Evolutionary conservation across 768 basidiomycete species (phyloP), one percentile per base, ranked within the genome.

Genomic region (Suillus occidentalis): DNA sequence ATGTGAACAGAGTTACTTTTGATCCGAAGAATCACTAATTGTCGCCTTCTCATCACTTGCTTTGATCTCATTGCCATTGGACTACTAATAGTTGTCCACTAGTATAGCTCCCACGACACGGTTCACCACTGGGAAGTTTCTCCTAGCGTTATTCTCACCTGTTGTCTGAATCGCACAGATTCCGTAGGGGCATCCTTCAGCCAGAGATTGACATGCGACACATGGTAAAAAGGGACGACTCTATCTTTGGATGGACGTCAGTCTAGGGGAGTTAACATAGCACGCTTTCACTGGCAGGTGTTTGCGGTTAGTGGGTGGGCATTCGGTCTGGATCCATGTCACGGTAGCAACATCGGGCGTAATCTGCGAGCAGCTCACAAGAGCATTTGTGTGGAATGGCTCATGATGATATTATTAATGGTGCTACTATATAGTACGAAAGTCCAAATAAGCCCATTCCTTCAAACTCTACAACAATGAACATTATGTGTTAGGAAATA

Each of bases 401-500:
- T 14, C 3, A 14, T 16, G 50, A 9, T 20, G 10, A 10, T 31
- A 12, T 36, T 13, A 36, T 55, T 28, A 20, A 22, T 57, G n/a
- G 8, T 57, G 8, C n/a, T 37, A 57, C 40, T 25, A 8, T 40
- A 9, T 52, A 28, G 28, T 52, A 53, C 20, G 18, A 53, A 18
- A 20, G 53, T 34, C 28, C 34, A 6, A 6, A 36, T 31, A 36
- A 36, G 6, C 34, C 4, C 50, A 18, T 31, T 18, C 16, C 50
- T 52, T 52, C 50, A 7, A 52, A 16, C 14, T 25, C 6, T 37
- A 9, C 2, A 14, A n/a, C 34, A n/a, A 0, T 22, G n/a, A 20
- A 57, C n/a, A 22, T 20, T 37, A 37, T 14, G 3, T 22, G 14
- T 67, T 36, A 67, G 73, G 68, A n/a, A 73, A 37, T 20, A 73